A percentile compares a stretch with the other conserved stretches of the same genome.
Evolutionary conservation across 192 early-diverging fungal genomes (phyloP).

Genomic region (Backusella australiensis): DNA sequence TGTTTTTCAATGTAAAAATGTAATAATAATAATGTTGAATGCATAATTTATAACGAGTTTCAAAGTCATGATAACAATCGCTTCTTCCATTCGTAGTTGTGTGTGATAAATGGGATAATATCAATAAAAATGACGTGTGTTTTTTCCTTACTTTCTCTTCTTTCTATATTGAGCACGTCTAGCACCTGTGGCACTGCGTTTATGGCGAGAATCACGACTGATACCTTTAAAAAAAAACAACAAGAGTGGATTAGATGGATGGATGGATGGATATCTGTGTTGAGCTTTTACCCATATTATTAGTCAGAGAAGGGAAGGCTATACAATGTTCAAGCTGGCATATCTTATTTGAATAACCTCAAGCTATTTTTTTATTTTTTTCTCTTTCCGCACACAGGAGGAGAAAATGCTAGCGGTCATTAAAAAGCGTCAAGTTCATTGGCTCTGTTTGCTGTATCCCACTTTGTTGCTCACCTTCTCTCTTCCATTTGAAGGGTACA

Average conservation of each 20-base stretch:
- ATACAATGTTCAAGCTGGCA: neutral
- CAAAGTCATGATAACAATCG: too few relatives aligned
- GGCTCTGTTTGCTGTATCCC: too few relatives aligned
- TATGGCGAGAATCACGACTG: conserved; percentile 99
- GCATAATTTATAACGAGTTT: neutral
- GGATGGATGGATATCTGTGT: conserved; percentile 10
- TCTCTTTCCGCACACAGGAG: too few relatives aligned
- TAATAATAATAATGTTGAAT: neutral
- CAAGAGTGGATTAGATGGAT: neutral
- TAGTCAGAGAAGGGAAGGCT: conserved; percentile 1
- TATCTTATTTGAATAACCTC: neutral
- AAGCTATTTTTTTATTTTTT: too few relatives aligned
- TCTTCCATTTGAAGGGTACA: too few relatives aligned
- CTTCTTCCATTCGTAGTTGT: neutral
- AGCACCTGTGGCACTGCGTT: conserved; percentile 96
- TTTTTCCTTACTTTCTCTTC: conserved; percentile 88
- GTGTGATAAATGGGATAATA: neutral
- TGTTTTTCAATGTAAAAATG: neutral
- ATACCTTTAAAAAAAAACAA: conserved; percentile 70
- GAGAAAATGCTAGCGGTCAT: too few relatives aligned
- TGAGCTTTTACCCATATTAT: neutral
- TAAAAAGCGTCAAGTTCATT: too few relatives aligned
- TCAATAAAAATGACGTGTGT: neutral
- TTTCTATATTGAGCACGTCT: conserved; percentile 99
- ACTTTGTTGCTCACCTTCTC: too few relatives aligned